Conservation (phyloP, 208 protist species). For the Spongospora subterranea region DNA sequence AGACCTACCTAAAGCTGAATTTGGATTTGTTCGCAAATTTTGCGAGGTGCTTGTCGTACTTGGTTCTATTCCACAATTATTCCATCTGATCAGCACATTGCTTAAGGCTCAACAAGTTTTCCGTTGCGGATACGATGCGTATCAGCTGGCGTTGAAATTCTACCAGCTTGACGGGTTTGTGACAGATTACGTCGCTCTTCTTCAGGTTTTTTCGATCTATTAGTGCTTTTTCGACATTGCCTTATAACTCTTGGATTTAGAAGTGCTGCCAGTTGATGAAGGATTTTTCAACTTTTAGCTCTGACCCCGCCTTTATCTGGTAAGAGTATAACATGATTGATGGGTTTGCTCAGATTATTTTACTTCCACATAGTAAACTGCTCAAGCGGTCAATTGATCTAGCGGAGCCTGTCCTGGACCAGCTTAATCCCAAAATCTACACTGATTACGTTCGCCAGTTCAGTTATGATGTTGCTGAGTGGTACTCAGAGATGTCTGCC, state of each 20-base stretch:
- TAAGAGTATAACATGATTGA: not conserved
- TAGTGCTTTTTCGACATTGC: not conserved
- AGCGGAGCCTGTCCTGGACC: not conserved
- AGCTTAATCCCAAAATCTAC: slow-evolving; percentile 46
- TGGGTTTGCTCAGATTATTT: not conserved
- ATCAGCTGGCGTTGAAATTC: not conserved
- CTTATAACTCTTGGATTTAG: not conserved
- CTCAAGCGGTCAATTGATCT: slow-evolving; percentile 13
- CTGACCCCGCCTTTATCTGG: not conserved
- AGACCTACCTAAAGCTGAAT: not conserved
- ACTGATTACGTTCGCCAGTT: slow-evolving; percentile 33
- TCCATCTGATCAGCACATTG: not conserved
- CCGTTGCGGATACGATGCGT: not conserved
- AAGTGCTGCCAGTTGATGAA: not conserved
- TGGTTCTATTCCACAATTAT: not conserved
- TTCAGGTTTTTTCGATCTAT: not conserved
- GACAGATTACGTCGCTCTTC: slow-evolving; percentile 32
- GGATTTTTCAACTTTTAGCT: not conserved
- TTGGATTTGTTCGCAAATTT: not conserved
- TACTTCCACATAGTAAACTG: slow-evolving; percentile 12
- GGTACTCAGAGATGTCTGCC: not conserved
- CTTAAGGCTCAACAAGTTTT: not conserved
- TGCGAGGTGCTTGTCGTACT: not conserved
- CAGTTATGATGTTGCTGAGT: not conserved
- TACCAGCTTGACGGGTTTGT: slow-evolving; percentile 20